phyloP scores from a whole-genome alignment of 2,329 filamentous ascomycete genomes.

The Fusarium citri region DNA sequence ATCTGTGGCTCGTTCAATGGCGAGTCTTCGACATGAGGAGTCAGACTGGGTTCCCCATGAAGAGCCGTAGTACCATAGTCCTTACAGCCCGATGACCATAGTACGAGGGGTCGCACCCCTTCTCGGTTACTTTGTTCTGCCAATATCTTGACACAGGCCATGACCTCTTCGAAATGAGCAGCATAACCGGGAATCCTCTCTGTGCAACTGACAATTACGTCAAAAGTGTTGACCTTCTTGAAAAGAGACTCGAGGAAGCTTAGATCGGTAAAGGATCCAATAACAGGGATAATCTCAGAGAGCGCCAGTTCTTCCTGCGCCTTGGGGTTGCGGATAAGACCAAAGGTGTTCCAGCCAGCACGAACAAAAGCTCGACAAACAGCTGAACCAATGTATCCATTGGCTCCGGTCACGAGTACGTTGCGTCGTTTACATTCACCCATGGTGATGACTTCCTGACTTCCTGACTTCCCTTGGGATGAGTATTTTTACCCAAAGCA shows the following conservation, averaged over 20 bases:
- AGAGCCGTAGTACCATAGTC: slow-evolving; percentile 57
- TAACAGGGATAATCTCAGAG: slow-evolving; percentile 55
- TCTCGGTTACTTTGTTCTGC: slow-evolving; percentile 49
- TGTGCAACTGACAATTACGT: slow-evolving; percentile 58
- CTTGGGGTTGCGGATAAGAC: slow-evolving; percentile 54
- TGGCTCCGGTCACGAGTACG: slow-evolving; percentile 61
- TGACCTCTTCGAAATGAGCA: slow-evolving; percentile 53
- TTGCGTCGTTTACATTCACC: slow-evolving; percentile 8
- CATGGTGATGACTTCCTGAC: slow-evolving; percentile 9
- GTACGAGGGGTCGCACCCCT: slow-evolving; percentile 55
- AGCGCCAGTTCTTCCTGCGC: slow-evolving; percentile 47
- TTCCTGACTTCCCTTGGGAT: neutral
- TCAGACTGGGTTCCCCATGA: slow-evolving; percentile 51
- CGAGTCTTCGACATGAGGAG: slow-evolving; percentile 57
- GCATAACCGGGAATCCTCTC: slow-evolving; percentile 56
- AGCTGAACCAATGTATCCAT: slow-evolving; percentile 61
- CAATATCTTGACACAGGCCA: slow-evolving; percentile 51
- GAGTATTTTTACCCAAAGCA: neutral
- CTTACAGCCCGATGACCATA: slow-evolving; percentile 62
- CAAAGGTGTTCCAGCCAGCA: slow-evolving; percentile 59
- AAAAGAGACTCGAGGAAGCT: slow-evolving; percentile 46
- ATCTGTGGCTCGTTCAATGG: slow-evolving; percentile 51
- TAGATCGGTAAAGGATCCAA: slow-evolving; percentile 53
- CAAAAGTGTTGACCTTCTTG: slow-evolving; percentile 47
- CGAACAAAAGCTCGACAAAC: slow-evolving; percentile 59